Evolutionary conservation across 192 early-diverging fungal genomes (phyloP).

Genomic region (Chytriomyces sp.): DNA sequence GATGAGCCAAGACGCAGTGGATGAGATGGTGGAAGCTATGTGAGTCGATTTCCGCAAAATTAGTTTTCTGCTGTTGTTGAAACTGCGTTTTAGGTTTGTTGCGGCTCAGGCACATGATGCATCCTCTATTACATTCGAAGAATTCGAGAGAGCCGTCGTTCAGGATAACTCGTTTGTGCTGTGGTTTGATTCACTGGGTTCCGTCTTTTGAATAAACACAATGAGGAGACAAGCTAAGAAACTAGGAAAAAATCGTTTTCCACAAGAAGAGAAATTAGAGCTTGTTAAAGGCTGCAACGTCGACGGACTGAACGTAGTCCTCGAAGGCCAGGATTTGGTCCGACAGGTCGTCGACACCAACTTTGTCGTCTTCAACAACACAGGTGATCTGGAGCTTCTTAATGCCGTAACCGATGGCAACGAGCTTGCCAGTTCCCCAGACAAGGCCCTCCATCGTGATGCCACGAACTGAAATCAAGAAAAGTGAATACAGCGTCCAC

Average conservation of each 20-base stretch:
- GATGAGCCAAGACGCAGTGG: slow-evolving; percentile 86
- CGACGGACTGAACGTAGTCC: slow-evolving; percentile 75
- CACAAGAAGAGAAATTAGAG: no score
- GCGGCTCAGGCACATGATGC: slow-evolving; percentile 55
- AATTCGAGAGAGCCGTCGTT: slow-evolving; percentile 77
- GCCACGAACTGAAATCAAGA: slow-evolving; percentile 71
- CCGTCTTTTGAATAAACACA: slow-evolving; percentile 63
- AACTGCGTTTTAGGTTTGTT: neutral
- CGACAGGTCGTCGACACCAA: slow-evolving; percentile 77
- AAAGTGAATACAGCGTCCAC: no score
- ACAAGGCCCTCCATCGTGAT: slow-evolving; percentile 87
- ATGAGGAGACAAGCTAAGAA: no score
- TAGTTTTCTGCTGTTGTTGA: slow-evolving; percentile 45
- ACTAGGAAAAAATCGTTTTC: no score
- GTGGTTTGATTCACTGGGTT: slow-evolving; percentile 88
- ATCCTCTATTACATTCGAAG: slow-evolving; percentile 69
- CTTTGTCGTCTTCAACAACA: slow-evolving; percentile 85
- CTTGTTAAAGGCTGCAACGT: slow-evolving; percentile 1
- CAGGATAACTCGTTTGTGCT: slow-evolving; percentile 77
- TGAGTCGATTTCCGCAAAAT: neutral
- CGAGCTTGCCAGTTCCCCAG: slow-evolving; percentile 79
- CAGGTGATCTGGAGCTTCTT: slow-evolving; percentile 93
- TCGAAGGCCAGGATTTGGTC: slow-evolving; percentile 77
- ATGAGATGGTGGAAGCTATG: slow-evolving; percentile 89
- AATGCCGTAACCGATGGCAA: slow-evolving; percentile 91